Evolutionary conservation across 306 rosid genomes (phyloP), one percentile per base, ranked within the genome.

Genomic region (Cucurbita argyrosperma): DNA sequence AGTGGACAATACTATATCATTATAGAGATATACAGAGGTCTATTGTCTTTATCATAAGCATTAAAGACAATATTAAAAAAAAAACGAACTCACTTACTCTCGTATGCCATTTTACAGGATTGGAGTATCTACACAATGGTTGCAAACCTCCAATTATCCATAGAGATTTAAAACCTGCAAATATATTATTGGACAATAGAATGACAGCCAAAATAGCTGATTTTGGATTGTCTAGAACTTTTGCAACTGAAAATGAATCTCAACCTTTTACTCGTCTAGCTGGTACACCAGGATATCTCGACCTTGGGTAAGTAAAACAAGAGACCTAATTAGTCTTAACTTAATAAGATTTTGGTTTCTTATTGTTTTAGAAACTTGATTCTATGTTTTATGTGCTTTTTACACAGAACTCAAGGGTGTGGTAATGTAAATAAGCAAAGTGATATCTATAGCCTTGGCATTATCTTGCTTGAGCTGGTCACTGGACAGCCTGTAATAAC

Each of bases 121-220:
- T 84, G 7, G 82, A 82, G 2, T 81, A 84, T 77, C 55, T 84
- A 7, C 88, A 82, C 74, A 81, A 81, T 79, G 85, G 85, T 4
- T 79, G 82, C 58, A 74, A 61, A 43, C 79, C 81, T 23, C 30
- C 76, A 30, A 49, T 83, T 26, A 3, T 87, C 4, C 88, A 89
- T 21, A 89, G 87, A 80, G 86, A 87, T 75, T 71, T 89, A 69
- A 89, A 85, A 53, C 38, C 87, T 16, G n/a, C 94, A 10, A 86
- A 88, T 76, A 88, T 88, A 45, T 64, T 88, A 76, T 40, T 88
- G 12, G 79, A 77, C 19, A 79, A 74, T 0, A 53, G 64, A 3
- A 54, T 82, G 72, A 83, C 75, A 46, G 87, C 87, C 16, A 85
- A 85, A 75, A 78, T 85, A 4, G 75, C 81, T 45, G 85, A 87